Conservation (phyloP, 495 filamentous ascomycete genomes). For the Ramalina intermedia region DNA sequence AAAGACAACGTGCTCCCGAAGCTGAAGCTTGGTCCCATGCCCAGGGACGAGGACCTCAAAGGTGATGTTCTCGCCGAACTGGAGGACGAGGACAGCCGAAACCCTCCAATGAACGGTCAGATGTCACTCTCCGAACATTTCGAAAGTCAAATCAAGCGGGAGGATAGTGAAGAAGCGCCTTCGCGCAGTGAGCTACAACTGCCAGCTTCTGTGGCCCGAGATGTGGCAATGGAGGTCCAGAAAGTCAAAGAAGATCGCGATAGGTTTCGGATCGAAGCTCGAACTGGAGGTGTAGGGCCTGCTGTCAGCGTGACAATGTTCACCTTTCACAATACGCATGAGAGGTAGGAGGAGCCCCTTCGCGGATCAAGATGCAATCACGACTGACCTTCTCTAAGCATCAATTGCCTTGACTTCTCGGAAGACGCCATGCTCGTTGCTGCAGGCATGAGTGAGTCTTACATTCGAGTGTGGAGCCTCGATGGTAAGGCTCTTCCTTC, state of each 20-base stretch:
- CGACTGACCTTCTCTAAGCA: slow-evolving; percentile 29
- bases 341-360: slow-evolving; percentile 50
- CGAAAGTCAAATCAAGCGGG: slow-evolving; percentile 73
- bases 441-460: slow-evolving; percentile 79
- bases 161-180: slow-evolving; percentile 74
- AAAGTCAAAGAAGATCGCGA: slow-evolving; percentile 90
- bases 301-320: slow-evolving; percentile 84
- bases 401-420: slow-evolving; percentile 87
- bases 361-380: not conserved
- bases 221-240: slow-evolving; percentile 86
- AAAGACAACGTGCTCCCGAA: slow-evolving; percentile 36
- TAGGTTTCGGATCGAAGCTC: slow-evolving; percentile 65
- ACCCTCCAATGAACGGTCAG: slow-evolving; percentile 51
- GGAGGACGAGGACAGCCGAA: slow-evolving; percentile 57
- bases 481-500: slow-evolving; percentile 53
- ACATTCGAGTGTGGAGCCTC: slow-evolving; percentile 83
- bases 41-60: slow-evolving; percentile 62
- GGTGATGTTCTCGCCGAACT: slow-evolving; percentile 73
- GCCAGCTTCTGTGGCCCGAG: slow-evolving; percentile 70
- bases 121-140: slow-evolving; percentile 59
- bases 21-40: slow-evolving; percentile 64
- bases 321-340: slow-evolving; percentile 90
- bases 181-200: slow-evolving; percentile 63
- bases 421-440: slow-evolving; percentile 75
- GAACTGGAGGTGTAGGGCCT: slow-evolving; percentile 66